Evolutionary conservation across 257 asterid species (phyloP).

Genomic region (Fraxinus cuspidata): DNA sequence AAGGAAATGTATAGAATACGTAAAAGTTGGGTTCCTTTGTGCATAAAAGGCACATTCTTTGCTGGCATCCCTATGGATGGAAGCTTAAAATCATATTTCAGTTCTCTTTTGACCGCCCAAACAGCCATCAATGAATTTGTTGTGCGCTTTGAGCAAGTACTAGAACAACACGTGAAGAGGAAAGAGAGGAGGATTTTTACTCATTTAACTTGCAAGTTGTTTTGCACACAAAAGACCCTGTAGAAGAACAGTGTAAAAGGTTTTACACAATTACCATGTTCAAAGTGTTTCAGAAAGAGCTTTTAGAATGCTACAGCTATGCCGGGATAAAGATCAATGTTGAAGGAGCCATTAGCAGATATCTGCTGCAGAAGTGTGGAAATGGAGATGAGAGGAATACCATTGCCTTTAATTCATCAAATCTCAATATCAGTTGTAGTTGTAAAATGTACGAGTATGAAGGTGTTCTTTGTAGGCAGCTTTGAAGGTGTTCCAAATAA

Average conservation of each 20-base stretch:
- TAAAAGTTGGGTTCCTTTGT: constrained; percentile 69
- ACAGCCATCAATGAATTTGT: constrained; percentile 66
- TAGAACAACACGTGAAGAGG: constrained; percentile 85
- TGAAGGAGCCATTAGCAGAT: constrained; percentile 54
- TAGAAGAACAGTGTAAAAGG: constrained; percentile 86
- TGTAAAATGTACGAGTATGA: constrained; percentile 84
- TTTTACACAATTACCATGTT: constrained; percentile 76
- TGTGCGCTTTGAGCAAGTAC: constrained; percentile 63
- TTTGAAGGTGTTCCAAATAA: constrained; percentile 49
- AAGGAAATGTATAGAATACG: constrained; percentile 51
- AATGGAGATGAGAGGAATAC: constrained; percentile 62
- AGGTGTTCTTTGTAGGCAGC: constrained; percentile 57
- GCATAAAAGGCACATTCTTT: constrained; percentile 69
- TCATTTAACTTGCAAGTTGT: constrained; percentile 69
- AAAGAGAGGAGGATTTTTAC: constrained; percentile 53
- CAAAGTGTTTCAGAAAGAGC: constrained; percentile 81
- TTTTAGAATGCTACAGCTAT: constrained; percentile 49
- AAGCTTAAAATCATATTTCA: constrained; percentile 67
- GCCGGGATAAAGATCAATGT: constrained; percentile 50
- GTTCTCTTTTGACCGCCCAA: constrained; percentile 56
- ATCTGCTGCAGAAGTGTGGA: constrained; percentile 53
- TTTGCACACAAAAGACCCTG: constrained; percentile 85
- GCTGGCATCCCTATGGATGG: constrained; percentile 91
- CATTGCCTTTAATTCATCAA: constrained; percentile 80
- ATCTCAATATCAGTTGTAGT: constrained; percentile 75